These are phyloP conservation scores for Pseudogymnoascus sp. DNA, from an alignment of 2,329 filamentous ascomycete species.

Conservation along the genomic window DNA sequence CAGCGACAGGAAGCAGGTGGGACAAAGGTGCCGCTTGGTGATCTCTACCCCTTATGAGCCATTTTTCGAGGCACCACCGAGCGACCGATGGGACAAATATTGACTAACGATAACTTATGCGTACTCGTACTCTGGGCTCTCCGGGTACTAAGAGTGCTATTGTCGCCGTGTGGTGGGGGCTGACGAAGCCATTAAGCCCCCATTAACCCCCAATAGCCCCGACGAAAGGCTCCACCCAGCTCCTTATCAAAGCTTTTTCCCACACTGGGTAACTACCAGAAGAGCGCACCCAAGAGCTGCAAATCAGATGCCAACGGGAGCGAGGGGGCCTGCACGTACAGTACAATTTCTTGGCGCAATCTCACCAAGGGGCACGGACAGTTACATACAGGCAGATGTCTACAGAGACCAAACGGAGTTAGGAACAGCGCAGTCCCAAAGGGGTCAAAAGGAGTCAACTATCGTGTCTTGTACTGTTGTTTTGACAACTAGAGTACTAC, in stretches of 20 bases:
- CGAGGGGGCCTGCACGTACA: background rate
- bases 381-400: slow-evolving; percentile 9
- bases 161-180: background rate
- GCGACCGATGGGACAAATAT: background rate
- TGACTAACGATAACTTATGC: background rate
- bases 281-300: background rate
- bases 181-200: background rate
- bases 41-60: background rate
- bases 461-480: background rate
- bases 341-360: background rate
- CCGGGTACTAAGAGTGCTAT: background rate
- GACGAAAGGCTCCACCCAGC: background rate
- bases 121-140: background rate
- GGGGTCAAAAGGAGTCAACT: slow-evolving; percentile 3
- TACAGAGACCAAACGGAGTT: background rate
- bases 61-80: background rate
- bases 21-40: background rate
- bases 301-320: slow-evolving; percentile 6
- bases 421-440: background rate
- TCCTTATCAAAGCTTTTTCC: slow-evolving; percentile 3
- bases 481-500: background rate
- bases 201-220: background rate
- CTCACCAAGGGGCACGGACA: slow-evolving; percentile 7
- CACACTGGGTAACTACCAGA: background rate
- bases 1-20: background rate